A percentile compares a stretch with the other conserved stretches of the same genome.
These are phyloP conservation scores for Sporothrix brunneoviolacea DNA, from an alignment of 2,329 filamentous ascomycete genomes.

Conservation along the genomic window DNA sequence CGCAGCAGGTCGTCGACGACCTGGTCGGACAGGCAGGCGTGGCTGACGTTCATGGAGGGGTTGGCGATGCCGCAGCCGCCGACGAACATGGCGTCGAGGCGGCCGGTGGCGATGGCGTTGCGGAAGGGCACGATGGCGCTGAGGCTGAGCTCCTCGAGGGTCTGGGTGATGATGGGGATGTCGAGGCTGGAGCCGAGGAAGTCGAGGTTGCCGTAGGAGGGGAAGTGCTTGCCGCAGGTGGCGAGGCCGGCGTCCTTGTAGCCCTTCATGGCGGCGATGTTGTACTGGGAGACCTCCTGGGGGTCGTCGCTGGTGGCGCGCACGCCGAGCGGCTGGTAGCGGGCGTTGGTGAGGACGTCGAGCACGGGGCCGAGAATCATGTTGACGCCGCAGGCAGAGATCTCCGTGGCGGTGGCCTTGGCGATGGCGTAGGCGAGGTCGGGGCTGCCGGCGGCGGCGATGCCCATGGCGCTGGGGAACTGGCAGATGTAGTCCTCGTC, in stretches of 20 bases:
- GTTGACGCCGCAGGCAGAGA: constrained; percentile 90
- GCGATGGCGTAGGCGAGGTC: constrained; percentile 84
- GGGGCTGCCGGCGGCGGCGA: constrained; percentile 83
- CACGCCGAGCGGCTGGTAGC: constrained; percentile 85
- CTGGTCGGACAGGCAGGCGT: constrained; percentile 87
- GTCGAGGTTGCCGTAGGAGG: constrained; percentile 90
- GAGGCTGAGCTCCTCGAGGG: constrained; percentile 84
- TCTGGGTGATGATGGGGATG: constrained; percentile 93
- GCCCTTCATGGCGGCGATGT: constrained; percentile 82
- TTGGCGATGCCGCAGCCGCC: constrained; percentile 91
- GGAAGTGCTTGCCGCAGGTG: constrained; percentile 93
- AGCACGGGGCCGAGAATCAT: constrained; percentile 90
- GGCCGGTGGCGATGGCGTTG: constrained; percentile 76
- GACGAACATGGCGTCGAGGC: constrained; percentile 88
- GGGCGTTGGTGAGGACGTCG: constrained; percentile 87
- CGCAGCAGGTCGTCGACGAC: constrained; percentile 85
- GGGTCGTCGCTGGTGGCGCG: constrained; percentile 88
- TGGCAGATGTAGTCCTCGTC: constrained; percentile 94
- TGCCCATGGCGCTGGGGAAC: constrained; percentile 93
- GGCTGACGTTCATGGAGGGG: constrained; percentile 87
- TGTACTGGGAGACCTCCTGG: constrained; percentile 89
- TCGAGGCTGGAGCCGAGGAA: constrained; percentile 87
- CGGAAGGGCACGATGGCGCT: constrained; percentile 87
- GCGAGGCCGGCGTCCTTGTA: constrained; percentile 86
- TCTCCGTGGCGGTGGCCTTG: constrained; percentile 86